Base-by-base conservation (phyloP, 108 stramenopile species). In the Heterococcus sp. region DNA sequence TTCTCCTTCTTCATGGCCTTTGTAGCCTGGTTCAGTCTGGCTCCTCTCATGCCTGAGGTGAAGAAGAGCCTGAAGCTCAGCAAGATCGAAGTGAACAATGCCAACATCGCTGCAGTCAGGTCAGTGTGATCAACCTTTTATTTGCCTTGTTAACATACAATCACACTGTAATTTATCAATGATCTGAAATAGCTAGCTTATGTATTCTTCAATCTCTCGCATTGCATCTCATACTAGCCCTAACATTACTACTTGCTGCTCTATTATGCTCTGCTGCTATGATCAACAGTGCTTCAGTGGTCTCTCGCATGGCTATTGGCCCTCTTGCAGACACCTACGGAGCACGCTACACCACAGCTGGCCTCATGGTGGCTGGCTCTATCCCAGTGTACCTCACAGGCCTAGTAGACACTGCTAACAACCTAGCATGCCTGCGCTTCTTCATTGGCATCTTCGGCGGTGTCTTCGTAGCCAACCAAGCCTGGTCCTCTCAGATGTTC, bases 401-500 rank as follows among this genome's bases (percentile, higher is more conserved):
- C 30, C 83, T 93, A 29, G 90, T 92, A 29, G 81, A 92, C 26
- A 85, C 37, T 81, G 89, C 88, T 11, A 67, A 77, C 21, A 72
- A 72, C 28, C 88, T 95, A 46, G 83, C 77, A 46, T 64, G 89
- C 35, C 40, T 91, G 71, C 92, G 93, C 14, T 83, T 93, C 68
- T 92, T 95, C 77, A 92, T 93, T 38, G 94, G 93, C 32, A 69
- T 92, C 71, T 88, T 89, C 14, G 94, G 94, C 58, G 79, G 89
- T 29, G 91, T 92, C 31, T 94, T 95, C 83, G 94, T 95, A 65
- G 89, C 86, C 90, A 89, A 90, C 74, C 92, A 94, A 80, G 92
- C 87, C 84, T 94, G 94, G 94, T 87, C 90, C 0, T 84, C 88
- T 21, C 72, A 86, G 26, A 93, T 95, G 91, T 95, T 95, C 76